Conservation (phyloP, 345 rosid genomes). For the Microthlaspi erraticum region DNA sequence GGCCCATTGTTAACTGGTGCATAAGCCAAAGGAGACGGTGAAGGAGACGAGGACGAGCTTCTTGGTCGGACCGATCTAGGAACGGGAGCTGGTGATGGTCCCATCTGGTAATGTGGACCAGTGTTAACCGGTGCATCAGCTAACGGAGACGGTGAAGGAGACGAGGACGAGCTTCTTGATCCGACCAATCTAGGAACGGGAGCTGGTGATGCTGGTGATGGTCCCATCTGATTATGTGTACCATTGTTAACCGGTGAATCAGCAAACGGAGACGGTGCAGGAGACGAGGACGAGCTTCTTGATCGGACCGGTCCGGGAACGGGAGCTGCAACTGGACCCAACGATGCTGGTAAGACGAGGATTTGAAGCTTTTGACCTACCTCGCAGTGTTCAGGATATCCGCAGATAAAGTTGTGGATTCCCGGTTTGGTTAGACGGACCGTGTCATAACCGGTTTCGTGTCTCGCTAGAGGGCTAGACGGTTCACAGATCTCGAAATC, state of each 20-base stretch:
- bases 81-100: background rate
- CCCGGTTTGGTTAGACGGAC: constrained; percentile 15
- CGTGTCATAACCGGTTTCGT: background rate
- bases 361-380: too few relatives aligned
- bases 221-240: too few relatives aligned
- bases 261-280: background rate
- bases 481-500: background rate
- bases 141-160: background rate
- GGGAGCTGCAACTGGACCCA: background rate
- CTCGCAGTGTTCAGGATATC: background rate
- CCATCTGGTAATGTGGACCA: too few relatives aligned
- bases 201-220: constrained; percentile 4
- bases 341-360: too few relatives aligned
- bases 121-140: too few relatives aligned
- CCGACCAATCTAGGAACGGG: background rate
- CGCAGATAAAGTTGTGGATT: constrained; percentile 10
- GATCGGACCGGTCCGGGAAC: background rate
- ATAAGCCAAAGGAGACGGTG: background rate
- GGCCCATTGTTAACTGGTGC: too few relatives aligned
- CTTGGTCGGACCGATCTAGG: background rate
- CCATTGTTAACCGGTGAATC: too few relatives aligned
- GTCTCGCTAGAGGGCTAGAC: background rate
- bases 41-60: background rate
- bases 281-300: constrained; percentile 2
- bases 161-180: background rate